phyloP scores from a whole-genome alignment of 352 stramenopile species.

The Phytophthora litchii region DNA sequence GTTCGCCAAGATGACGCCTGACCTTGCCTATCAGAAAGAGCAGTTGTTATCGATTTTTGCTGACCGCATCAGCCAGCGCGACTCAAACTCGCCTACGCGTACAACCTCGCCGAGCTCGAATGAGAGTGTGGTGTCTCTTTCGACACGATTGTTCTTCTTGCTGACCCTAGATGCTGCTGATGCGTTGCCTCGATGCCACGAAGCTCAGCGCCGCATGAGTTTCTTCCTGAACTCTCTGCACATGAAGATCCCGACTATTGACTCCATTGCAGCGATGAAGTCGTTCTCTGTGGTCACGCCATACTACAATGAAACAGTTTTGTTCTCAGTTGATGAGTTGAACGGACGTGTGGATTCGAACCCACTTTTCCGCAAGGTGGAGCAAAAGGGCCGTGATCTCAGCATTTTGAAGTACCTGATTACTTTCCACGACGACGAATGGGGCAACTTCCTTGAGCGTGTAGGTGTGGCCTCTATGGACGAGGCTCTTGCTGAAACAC shows the following conservation, averaged over 20 bases:
- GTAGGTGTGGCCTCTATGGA: conserved; percentile 77
- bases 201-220: conserved; percentile 88
- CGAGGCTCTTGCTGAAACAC: conserved; percentile 79
- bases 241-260: conserved; percentile 88
- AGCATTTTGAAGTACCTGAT: conserved; percentile 91
- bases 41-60: conserved; percentile 79
- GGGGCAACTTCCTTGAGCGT: conserved; percentile 88
- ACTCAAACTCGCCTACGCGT: conserved; percentile 49
- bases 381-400: conserved; percentile 82
- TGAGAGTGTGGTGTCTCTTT: conserved; percentile 79
- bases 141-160: conserved; percentile 83
- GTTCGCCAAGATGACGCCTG: conserved; percentile 78
- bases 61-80: conserved; percentile 64
- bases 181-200: conserved; percentile 80
- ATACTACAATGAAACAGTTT: conserved; percentile 90
- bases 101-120: conserved; percentile 72
- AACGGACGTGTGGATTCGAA: conserved; percentile 85
- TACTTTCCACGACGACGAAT: conserved; percentile 89
- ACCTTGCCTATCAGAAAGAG: conserved; percentile 80
- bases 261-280: conserved; percentile 86
- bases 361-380: conserved; percentile 85
- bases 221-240: conserved; percentile 90
- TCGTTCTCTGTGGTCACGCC: conserved; percentile 90
- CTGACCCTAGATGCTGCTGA: conserved; percentile 86
- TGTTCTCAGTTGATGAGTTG: conserved; percentile 86